phyloP scores from a whole-genome alignment of 2,329 filamentous ascomycete genomes.

The Neonectria neomacrospora region DNA sequence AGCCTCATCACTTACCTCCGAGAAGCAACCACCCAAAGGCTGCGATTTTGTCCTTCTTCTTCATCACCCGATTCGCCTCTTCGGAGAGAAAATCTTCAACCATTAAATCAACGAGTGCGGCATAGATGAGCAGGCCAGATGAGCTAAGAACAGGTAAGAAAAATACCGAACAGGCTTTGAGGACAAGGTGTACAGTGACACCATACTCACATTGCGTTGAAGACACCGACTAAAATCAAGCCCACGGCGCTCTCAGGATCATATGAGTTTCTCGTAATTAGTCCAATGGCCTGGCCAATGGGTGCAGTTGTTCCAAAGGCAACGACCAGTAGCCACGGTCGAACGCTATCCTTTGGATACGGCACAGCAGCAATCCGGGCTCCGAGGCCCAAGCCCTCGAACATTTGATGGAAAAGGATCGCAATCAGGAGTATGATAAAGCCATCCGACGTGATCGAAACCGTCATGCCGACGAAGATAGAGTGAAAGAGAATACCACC shows the following conservation, averaged over 20 bases:
- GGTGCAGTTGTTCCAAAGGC: constrained; percentile 73
- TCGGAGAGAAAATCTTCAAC: constrained; percentile 74
- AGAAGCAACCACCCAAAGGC: constrained; percentile 64
- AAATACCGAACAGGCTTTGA: not conserved
- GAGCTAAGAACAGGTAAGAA: constrained; percentile 54
- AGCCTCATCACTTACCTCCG: constrained; percentile 56
- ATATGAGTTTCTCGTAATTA: constrained; percentile 66
- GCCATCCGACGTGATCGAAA: constrained; percentile 74
- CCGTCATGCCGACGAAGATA: constrained; percentile 79
- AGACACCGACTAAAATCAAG: constrained; percentile 71
- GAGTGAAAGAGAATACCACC: constrained; percentile 84
- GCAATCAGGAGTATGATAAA: constrained; percentile 75
- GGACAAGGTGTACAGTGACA: rapidly evolving
- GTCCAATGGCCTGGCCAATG: constrained; percentile 72
- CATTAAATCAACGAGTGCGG: constrained; percentile 70
- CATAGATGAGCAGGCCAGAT: constrained; percentile 70
- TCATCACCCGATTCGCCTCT: constrained; percentile 62
- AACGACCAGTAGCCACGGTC: constrained; percentile 70
- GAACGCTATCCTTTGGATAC: constrained; percentile 65
- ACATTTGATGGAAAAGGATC: constrained; percentile 78
- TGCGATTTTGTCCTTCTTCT: constrained; percentile 61
- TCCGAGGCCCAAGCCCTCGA: constrained; percentile 75
- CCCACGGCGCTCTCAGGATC: constrained; percentile 72
- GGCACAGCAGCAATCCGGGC: constrained; percentile 76
- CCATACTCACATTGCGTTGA: constrained; percentile 69